Conservation (phyloP, 179 eudicot genomes). For the Heliamphora pulchella region DNA sequence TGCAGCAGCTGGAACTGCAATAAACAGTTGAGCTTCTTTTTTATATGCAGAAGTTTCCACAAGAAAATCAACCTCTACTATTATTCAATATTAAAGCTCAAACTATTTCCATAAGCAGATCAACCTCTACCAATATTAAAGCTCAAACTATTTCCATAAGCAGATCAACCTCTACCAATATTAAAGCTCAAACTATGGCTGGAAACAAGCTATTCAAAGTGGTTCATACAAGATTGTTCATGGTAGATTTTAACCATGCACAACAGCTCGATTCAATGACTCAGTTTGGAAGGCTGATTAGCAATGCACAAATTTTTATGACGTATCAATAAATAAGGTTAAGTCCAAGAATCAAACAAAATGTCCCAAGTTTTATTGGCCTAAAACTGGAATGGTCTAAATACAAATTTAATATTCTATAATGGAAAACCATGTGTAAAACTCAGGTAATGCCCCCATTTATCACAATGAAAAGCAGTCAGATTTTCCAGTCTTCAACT, state of each 20-base stretch:
- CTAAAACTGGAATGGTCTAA: not conserved
- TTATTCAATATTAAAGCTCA: no score
- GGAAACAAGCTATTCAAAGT: not conserved
- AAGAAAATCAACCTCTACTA: not conserved
- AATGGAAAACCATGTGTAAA: not conserved
- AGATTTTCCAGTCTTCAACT: not conserved
- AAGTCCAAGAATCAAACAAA: not conserved
- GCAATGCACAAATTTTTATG: not conserved
- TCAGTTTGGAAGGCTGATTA: not conserved
- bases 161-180: no score
- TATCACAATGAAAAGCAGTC: not conserved
- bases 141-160: no score
- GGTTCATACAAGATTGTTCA: not conserved
- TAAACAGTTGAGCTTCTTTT: slow-evolving; percentile 13
- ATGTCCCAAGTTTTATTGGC: no score
- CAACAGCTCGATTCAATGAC: not conserved
- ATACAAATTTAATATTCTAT: not conserved
- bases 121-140: no score
- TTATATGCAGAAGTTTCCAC: slow-evolving; percentile 2
- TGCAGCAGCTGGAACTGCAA: slow-evolving; percentile 25
- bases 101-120: no score
- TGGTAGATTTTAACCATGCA: not conserved
- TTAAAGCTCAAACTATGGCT: not conserved
- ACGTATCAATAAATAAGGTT: not conserved
- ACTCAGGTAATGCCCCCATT: not conserved